These are phyloP conservation scores for Candida ascalaphidarum DNA, from an alignment of 805 yeast genomes.

Conservation along the genomic window DNA sequence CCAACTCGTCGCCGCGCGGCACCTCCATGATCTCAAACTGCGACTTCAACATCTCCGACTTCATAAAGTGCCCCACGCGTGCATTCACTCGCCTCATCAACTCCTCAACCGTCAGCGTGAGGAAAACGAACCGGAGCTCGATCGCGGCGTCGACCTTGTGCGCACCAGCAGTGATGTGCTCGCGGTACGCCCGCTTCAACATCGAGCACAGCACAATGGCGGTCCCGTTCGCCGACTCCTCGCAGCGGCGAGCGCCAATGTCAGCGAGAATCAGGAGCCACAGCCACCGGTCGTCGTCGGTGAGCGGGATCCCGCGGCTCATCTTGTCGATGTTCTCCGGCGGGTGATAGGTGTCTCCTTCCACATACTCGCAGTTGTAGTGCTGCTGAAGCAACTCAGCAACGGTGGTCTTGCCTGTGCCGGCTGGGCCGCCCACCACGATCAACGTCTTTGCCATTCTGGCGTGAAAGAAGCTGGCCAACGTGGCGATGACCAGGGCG, in stretches of 20 bases:
- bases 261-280: constrained; percentile 65
- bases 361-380: constrained; percentile 53
- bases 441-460: constrained; percentile 20
- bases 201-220: constrained; percentile 79
- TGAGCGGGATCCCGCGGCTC: constrained; percentile 71
- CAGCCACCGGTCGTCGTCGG: constrained; percentile 87
- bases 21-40: constrained; percentile 71
- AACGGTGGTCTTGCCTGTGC: constrained; percentile 87
- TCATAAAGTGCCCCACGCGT: constrained; percentile 83
- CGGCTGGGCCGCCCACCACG: constrained; percentile 92
- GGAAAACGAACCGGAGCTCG: constrained; percentile 52
- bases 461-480: no score
- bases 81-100: constrained; percentile 50
- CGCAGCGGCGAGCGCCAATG: no score
- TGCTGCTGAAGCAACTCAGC: constrained; percentile 43
- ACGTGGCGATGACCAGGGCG: no score
- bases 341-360: constrained; percentile 84
- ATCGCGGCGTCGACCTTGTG: constrained; percentile 14
- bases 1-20: constrained; percentile 40
- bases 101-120: constrained; percentile 56
- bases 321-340: constrained; percentile 66
- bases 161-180: constrained; percentile 37
- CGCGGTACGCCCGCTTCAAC: constrained; percentile 67
- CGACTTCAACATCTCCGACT: constrained; percentile 70
- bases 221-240: constrained; percentile 31